Evolutionary conservation across 2,329 filamentous ascomycete genomes (phyloP).

Genomic region (Graphilbum fragrans): DNA sequence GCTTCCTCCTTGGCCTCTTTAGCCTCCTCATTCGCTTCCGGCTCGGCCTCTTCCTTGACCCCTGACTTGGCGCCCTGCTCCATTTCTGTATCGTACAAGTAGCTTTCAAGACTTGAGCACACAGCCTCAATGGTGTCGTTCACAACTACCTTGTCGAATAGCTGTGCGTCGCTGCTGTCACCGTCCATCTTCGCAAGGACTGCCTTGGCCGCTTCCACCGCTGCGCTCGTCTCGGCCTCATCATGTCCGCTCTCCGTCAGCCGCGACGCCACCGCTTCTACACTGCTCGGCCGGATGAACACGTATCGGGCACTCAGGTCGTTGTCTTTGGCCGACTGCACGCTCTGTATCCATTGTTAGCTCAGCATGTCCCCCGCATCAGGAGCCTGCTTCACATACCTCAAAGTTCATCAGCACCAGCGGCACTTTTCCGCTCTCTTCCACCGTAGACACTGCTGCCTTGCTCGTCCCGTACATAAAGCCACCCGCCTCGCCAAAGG

Average conservation of each 20-base stretch:
- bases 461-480: constrained; percentile 44
- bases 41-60: not conserved
- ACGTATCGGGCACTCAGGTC: constrained; percentile 43
- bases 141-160: not conserved
- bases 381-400: constrained; percentile 23
- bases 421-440: constrained; percentile 46
- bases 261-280: constrained; percentile 24
- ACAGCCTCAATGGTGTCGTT: not conserved
- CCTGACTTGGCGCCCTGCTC: too few species aligned
- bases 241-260: constrained; percentile 28
- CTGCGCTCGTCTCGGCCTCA: constrained; percentile 23
- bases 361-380: not conserved
- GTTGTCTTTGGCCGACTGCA: constrained; percentile 44
- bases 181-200: not conserved
- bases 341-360: constrained; percentile 22
- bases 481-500: constrained; percentile 37
- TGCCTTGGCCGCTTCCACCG: not conserved
- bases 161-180: not conserved
- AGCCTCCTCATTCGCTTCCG: not conserved
- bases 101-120: not conserved
- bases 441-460: constrained; percentile 37
- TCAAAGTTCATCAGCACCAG: constrained; percentile 40
- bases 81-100: not conserved
- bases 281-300: constrained; percentile 32
- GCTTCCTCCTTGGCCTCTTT: too few species aligned